Evolutionary conservation across 2,329 filamentous ascomycete genomes (phyloP).

Genomic region (Diaporthe ilicicola): DNA sequence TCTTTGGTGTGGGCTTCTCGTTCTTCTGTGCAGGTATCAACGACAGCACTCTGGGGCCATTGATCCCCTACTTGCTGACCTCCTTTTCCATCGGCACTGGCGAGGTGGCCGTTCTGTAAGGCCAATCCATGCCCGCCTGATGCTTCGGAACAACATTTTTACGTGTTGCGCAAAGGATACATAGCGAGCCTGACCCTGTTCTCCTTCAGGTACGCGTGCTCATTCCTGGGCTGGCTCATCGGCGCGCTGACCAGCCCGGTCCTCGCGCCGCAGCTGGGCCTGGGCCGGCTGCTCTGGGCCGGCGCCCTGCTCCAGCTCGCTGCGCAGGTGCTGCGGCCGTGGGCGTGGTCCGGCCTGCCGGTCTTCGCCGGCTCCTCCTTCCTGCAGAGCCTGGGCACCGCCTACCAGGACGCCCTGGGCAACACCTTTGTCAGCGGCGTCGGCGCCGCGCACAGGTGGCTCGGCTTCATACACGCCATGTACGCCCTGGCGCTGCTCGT

Average conservation of each 20-base stretch:
- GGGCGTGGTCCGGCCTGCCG: conserved; percentile 57
- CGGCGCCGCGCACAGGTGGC: conserved; percentile 63
- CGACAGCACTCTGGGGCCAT: conserved; percentile 69
- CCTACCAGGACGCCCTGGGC: conserved; percentile 69
- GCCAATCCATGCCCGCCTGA: background rate
- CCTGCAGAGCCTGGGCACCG: conserved; percentile 66
- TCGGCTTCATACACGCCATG: conserved; percentile 71
- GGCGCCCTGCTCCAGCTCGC: conserved; percentile 64
- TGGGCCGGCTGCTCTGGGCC: conserved; percentile 64
- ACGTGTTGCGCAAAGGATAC: background rate
- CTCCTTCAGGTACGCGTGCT: conserved; percentile 57
- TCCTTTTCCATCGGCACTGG: conserved; percentile 38
- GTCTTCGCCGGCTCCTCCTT: conserved; percentile 67
- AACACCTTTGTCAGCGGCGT: conserved; percentile 67
- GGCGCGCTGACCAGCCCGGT: conserved; percentile 66
- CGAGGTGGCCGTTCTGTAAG: conserved; percentile 42
- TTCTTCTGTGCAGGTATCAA: conserved; percentile 74
- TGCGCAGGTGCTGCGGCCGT: conserved; percentile 63
- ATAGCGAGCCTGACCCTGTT: background rate
- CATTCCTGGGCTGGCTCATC: conserved; percentile 67
- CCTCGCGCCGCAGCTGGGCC: conserved; percentile 58
- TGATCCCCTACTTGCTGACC: conserved; percentile 69
- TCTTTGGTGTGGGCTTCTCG: conserved; percentile 62
- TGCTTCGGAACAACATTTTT: background rate
- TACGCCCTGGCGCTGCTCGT: conserved; percentile 66